Conservation (phyloP, 1,284 basidiomycete species). For the Phaffia rhodozyma region DNA sequence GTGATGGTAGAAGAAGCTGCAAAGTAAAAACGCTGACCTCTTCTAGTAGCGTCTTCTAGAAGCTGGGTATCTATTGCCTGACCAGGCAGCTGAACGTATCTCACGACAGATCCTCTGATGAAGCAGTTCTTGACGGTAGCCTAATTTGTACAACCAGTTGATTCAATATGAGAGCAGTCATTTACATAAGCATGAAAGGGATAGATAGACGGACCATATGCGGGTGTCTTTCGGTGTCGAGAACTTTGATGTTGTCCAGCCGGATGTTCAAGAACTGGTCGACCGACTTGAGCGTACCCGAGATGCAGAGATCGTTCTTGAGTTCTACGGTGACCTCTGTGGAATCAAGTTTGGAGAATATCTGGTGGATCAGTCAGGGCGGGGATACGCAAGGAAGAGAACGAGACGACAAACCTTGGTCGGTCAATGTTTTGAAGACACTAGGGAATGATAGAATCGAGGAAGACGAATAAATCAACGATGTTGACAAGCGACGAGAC, state of each 20-base stretch:
- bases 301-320: slow-evolving; percentile 97
- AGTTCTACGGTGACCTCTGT: slow-evolving; percentile 80
- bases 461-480: not conserved
- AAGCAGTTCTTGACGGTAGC: slow-evolving; percentile 99
- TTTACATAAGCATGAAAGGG: not conserved
- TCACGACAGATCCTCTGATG: slow-evolving; percentile 93
- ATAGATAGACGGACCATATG: slow-evolving; percentile 65
- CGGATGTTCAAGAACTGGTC: slow-evolving; percentile 99
- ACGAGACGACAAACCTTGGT: slow-evolving; percentile 48
- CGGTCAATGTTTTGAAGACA: slow-evolving; percentile 97
- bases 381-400: not conserved
- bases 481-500: not conserved
- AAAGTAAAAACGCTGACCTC: slow-evolving; percentile 49
- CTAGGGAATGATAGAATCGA: slow-evolving; percentile 21
- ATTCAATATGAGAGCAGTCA: not conserved
- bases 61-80: slow-evolving; percentile 91
- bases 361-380: not conserved
- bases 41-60: slow-evolving; percentile 89
- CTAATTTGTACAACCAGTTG: slow-evolving; percentile 38
- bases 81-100: slow-evolving; percentile 88
- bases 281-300: slow-evolving; percentile 90
- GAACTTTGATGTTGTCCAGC: slow-evolving; percentile 82
- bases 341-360: not conserved
- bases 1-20: not conserved
- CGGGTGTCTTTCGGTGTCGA: slow-evolving; percentile 85